Percentiles rank a stretch among this genome's conserved stretches.
Evolutionary conservation across 83 land plant species (phyloP).

Genomic region (Picea abies): DNA sequence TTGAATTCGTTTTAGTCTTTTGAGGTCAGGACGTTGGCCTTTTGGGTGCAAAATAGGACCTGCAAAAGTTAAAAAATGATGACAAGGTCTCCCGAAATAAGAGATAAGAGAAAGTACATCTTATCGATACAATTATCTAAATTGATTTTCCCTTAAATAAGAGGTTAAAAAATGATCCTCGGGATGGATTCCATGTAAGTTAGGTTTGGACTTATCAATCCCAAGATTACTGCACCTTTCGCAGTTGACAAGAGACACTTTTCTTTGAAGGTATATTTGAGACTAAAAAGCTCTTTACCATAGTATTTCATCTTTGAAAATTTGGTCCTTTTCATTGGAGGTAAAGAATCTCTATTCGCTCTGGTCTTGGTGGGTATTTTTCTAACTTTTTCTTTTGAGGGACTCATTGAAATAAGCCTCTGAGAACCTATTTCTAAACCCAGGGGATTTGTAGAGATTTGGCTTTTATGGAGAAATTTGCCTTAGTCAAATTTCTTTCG

Average conservation of each 20-base stretch:
- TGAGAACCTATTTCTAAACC: neutral
- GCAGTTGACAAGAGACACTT: neutral
- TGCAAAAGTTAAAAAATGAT: neutral
- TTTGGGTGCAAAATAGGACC: neutral
- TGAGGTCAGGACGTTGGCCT: neutral
- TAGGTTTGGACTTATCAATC: neutral
- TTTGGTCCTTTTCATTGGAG: neutral
- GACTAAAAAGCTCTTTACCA: neutral
- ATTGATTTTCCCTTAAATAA: no score
- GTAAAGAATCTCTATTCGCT: neutral
- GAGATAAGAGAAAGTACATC: neutral
- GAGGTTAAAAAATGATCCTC: no score
- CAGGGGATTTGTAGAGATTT: neutral
- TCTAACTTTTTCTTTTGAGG: neutral
- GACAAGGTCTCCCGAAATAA: neutral
- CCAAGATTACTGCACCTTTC: neutral
- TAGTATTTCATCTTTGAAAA: neutral
- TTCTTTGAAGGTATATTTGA: neutral
- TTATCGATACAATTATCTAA: neutral
- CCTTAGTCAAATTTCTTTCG: neutral
- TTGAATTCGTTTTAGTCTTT: neutral
- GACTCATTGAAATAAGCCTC: neutral
- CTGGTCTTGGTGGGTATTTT: neutral
- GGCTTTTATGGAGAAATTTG: neutral
- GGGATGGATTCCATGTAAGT: no score